Evolutionary conservation across 495 filamentous ascomycete genomes (phyloP), one percentile per base, ranked within the genome.

Genomic region (Mytilinidion resinicola): DNA sequence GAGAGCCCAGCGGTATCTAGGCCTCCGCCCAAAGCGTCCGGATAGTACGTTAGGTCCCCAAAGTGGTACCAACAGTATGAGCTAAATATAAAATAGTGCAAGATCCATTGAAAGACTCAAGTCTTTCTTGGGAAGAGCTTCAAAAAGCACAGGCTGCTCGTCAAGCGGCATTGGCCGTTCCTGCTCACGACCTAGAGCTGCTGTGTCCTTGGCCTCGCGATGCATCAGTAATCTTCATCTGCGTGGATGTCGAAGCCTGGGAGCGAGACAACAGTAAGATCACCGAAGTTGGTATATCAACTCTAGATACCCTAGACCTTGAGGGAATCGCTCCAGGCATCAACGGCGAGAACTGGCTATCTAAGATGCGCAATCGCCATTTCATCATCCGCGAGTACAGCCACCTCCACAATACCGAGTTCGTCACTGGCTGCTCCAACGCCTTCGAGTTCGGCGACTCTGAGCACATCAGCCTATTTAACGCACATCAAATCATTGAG

Each of bases 271-370:
- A 78, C 4, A 71, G 74, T 46, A 65, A 78, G 1, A 74, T 96
- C 58, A 95, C 90, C 4, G 93, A 98, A 68, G 77, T 98, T 53
- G 93, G 93, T 36, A 77, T 98, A 48, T 85, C 89, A 9, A 83
- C 80, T 9, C 81, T 98, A 19, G 93, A 98, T 71, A 90, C 86
- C 3, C 60, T 71, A 9, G 80, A 87, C 56, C 72, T 80, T 35
- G 61, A 63, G 15, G 69, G 66, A 11, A 21, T 83, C 21, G 63
- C 81, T 3, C 88, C 88, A 19, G 86, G 87, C 10, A 60, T 76
- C 10, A 66, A 71, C 36, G 86, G 82, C 4, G 58, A 71, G 44
- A 75, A 82, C 57, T 91, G 91, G 92, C 74, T 79, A 9, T 62
- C 73, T 0, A 67, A 76, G 21, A 85, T 97, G 59, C 73, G 77